phyloP scores from a whole-genome alignment of 805 yeast species.

The Starmerella sirachaensis region DNA sequence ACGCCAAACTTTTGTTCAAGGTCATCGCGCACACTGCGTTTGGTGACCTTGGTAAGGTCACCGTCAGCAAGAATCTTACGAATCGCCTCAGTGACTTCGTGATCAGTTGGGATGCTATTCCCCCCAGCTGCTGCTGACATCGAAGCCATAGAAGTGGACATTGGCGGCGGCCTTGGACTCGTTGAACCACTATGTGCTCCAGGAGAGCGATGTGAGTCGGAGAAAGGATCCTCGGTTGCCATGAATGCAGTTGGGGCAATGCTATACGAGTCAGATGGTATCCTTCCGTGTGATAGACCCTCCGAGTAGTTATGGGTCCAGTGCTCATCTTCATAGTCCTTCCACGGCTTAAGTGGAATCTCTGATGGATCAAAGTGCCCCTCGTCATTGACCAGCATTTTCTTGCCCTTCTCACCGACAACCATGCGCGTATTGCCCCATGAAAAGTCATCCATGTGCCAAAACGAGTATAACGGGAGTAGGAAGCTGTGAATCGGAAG shows the following conservation, averaged over 20 bases:
- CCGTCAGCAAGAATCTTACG: constrained; percentile 30
- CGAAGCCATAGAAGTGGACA: neutral
- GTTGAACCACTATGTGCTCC: neutral
- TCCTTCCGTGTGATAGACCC: constrained; percentile 2
- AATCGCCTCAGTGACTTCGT: constrained; percentile 29
- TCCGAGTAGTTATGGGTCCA: constrained; percentile 24
- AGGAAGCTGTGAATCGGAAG: constrained; percentile 49
- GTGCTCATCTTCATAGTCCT: constrained; percentile 44
- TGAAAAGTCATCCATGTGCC: constrained; percentile 57
- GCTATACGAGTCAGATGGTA: constrained; percentile 11
- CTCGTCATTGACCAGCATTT: constrained; percentile 36
- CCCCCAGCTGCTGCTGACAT: neutral
- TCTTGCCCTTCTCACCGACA: constrained; percentile 41
- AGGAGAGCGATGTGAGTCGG: constrained; percentile 2
- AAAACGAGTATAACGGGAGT: constrained; percentile 45
- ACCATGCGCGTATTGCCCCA: constrained; percentile 57
- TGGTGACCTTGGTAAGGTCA: constrained; percentile 31
- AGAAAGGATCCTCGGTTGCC: constrained; percentile 8
- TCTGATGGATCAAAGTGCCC: constrained; percentile 46
- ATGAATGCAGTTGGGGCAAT: constrained; percentile 16
- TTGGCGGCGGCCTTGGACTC: neutral
- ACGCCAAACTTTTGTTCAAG: constrained; percentile 30
- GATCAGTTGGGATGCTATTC: constrained; percentile 28
- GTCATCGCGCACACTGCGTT: constrained; percentile 29
- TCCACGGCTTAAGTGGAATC: constrained; percentile 47